A percentile compares a stretch with the other conserved stretches of the same genome.
phyloP scores from a whole-genome alignment of 331 rosid species.

The Telfairia occidentalis region DNA sequence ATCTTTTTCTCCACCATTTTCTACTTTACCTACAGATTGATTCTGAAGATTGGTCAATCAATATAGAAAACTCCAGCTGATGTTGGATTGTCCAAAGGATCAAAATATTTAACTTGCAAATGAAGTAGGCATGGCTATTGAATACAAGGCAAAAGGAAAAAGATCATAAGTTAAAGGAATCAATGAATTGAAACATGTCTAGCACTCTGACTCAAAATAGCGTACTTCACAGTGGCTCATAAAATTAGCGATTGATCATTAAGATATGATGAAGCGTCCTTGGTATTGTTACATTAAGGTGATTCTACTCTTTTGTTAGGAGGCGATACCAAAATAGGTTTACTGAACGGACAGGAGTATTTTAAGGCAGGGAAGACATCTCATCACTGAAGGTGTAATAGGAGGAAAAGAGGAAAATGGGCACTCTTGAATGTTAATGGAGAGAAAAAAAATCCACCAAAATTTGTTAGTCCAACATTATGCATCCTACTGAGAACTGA shows the following conservation, averaged over 20 bases:
- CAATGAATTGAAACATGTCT: background rate
- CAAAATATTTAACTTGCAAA: conserved; percentile 13
- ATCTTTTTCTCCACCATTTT: conserved; percentile 51
- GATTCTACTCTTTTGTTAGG: background rate
- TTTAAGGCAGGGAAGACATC: background rate
- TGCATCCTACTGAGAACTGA: background rate
- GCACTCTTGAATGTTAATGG: background rate
- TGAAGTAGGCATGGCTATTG: conserved; percentile 5
- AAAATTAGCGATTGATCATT: background rate
- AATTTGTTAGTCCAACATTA: background rate
- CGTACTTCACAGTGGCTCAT: background rate
- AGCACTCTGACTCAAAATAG: background rate
- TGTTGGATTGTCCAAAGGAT: conserved; percentile 11
- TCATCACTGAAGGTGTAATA: background rate
- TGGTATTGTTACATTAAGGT: background rate
- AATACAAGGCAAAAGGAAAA: background rate
- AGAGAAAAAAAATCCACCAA: background rate
- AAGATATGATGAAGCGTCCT: background rate
- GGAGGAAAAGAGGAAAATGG: background rate
- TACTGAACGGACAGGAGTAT: background rate
- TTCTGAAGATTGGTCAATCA: conserved; percentile 40
- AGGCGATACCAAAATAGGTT: background rate
- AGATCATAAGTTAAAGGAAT: background rate
- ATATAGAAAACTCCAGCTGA: conserved; percentile 21
- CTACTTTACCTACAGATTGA: conserved; percentile 59